Conservation (phyloP, 129 eudicot species). For the Oenanthe sinensis region DNA sequence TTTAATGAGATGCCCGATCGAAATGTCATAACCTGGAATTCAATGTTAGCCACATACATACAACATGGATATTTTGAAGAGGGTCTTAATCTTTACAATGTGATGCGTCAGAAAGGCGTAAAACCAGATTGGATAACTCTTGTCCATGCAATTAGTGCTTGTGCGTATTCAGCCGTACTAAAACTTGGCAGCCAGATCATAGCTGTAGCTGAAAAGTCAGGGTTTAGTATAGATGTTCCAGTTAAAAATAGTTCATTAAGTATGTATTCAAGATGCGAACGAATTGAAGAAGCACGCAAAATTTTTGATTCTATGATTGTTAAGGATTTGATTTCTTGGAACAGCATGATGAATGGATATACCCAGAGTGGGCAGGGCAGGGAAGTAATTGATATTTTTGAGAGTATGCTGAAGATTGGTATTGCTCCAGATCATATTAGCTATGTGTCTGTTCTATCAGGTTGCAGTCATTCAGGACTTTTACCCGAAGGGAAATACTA, state of each 20-base stretch:
- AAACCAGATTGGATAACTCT: conserved; percentile 47
- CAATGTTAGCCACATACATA: conserved; percentile 40
- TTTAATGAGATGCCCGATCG: conserved; percentile 55
- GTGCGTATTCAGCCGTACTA: conserved; percentile 33
- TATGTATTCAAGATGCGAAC: conserved; percentile 48
- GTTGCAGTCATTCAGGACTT: conserved; percentile 51
- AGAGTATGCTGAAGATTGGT: conserved; percentile 29
- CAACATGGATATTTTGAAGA: conserved; percentile 48
- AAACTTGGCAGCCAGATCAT: conserved; percentile 45
- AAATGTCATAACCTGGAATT: conserved; percentile 49
- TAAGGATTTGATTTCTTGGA: conserved; percentile 50
- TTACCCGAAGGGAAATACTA: conserved; percentile 36
- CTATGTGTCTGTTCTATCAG: conserved; percentile 41
- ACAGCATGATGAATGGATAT: conserved; percentile 46
- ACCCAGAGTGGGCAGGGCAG: conserved; percentile 42
- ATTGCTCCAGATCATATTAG: conserved; percentile 36
- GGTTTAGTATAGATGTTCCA: conserved; percentile 30
- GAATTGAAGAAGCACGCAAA: conserved; percentile 28
- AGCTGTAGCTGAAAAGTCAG: conserved; percentile 37
- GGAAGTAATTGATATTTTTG: conserved; percentile 31
- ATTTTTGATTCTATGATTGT: conserved; percentile 33
- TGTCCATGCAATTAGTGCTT: conserved; percentile 27
- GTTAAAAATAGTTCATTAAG: conserved; percentile 34
- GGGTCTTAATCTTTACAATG: conserved; percentile 32
- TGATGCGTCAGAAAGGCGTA: conserved; percentile 36